Base-by-base conservation (phyloP, 208 protist genomes). In the Strigomonas culicis region DNA sequence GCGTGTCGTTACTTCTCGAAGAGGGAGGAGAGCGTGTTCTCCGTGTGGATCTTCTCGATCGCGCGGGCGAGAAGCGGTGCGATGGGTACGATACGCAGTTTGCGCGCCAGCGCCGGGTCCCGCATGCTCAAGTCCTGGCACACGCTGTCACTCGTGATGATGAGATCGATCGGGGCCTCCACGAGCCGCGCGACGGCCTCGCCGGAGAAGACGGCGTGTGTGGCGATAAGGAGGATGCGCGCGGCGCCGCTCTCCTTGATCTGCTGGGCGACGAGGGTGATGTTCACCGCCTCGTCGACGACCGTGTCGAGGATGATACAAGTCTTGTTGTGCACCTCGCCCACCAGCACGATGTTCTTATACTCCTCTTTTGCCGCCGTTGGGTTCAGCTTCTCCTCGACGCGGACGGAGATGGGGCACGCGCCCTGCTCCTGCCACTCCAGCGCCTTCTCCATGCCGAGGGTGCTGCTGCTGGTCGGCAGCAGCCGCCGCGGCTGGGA, bases 31-130 rank as follows among this genome's bases (percentile, higher is more conserved):
- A 92, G 75, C 8, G 79, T 82, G 62, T 89, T 94, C 55, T 95
- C 90, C 11, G 82, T 87, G 79, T 95, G 86, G 19, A 95, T 82
- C 70, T 91, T 92, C 50, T 95, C 86, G 61, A 96, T 84, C 0
- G 86, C 84, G 17, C 80, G 77, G 0, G 90, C 86, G 22, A 96
- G 81, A 13, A 96, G 72, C 24, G 90, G 86, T 15, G 90, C 84
- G 27, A 96, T 79, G 0, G 90, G 87, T 34, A 96, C 75, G 13
- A 96, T 74, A 13, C 90, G 84, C 11, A 96, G 75, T 69, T 93
- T 93, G 4, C 70, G 68, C 27, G 88, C 88, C n/a, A 94, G 66
- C 24, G 51, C 49, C 24, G 90, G 79, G 34, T 82, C 80, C 28
- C 70, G 74, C 76, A 96, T 78, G 25, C 80, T 58, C 32, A 75